These are phyloP conservation scores for Jaltomata sinuosa DNA, from an alignment of 257 asterid species.

Conservation along the genomic window DNA sequence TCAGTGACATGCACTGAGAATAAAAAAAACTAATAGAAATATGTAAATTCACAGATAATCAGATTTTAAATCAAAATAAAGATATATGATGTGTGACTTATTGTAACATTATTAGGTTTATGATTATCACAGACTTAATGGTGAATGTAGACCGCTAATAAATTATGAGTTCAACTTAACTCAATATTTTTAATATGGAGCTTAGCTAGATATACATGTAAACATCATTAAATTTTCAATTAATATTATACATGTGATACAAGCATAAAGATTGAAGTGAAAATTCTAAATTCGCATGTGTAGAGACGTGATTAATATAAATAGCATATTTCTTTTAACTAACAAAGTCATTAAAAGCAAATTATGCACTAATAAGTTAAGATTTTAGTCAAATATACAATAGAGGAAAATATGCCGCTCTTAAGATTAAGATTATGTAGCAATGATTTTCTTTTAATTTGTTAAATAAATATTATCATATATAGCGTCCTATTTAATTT, in stretches of 20 bases:
- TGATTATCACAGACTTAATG: background rate
- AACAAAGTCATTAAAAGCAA: background rate
- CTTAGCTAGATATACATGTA: background rate
- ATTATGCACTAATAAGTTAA: background rate
- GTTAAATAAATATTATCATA: background rate
- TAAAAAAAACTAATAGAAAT: background rate
- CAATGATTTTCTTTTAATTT: conserved; percentile 1
- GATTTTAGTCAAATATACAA: conserved; percentile 11
- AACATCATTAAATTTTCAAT: background rate
- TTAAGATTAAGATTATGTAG: conserved; percentile 7
- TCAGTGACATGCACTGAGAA: background rate
- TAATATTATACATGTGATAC: background rate
- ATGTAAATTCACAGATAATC: background rate
- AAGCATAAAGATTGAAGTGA: background rate
- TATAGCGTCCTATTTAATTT: conserved; percentile 10
- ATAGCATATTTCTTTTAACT: background rate
- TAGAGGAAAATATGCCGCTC: conserved; percentile 14
- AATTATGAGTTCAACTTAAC: background rate
- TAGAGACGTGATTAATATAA: background rate
- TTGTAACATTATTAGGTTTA: background rate
- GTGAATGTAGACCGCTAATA: background rate
- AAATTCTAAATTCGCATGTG: background rate
- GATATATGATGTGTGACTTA: background rate
- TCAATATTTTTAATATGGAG: background rate
- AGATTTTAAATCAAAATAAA: background rate